Conservation (phyloP, 1,139 yeast species). For the Suhomyces ambrosiae region DNA sequence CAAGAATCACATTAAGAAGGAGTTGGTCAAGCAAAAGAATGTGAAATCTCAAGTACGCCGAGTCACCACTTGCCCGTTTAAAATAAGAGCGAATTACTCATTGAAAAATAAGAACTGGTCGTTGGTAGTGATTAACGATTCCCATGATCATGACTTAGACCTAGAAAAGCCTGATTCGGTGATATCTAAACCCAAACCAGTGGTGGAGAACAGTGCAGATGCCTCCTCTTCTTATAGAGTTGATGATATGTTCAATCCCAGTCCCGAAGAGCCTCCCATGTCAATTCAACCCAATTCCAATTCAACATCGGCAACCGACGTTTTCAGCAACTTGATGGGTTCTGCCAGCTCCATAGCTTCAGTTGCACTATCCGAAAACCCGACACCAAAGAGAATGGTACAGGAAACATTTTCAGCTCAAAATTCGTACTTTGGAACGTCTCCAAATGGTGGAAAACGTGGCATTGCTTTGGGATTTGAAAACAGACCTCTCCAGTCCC, state of each 20-base stretch:
- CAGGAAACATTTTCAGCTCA: not conserved
- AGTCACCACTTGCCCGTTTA: slow-evolving; percentile 59
- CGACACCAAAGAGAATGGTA: slow-evolving; percentile 2
- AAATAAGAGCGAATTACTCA: slow-evolving; percentile 68
- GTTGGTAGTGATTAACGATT: slow-evolving; percentile 58
- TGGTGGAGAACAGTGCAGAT: slow-evolving; percentile 1
- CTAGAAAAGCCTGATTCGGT: not conserved
- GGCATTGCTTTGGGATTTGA: not conserved
- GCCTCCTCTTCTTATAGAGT: slow-evolving; percentile 6
- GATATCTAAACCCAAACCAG: not conserved
- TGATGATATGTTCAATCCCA: slow-evolving; percentile 11
- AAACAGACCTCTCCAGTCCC: not conserved
- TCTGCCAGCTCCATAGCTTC: slow-evolving; percentile 14
- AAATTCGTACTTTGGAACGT: slow-evolving; percentile 2
- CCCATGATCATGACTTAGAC: slow-evolving; percentile 42
- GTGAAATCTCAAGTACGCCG: slow-evolving; percentile 20
- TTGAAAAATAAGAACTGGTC: slow-evolving; percentile 59
- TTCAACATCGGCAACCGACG: slow-evolving; percentile 15
- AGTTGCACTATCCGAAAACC: slow-evolving; percentile 7
- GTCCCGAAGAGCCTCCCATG: slow-evolving; percentile 7
- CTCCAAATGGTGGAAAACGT: slow-evolving; percentile 2
- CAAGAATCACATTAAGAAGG: slow-evolving; percentile 31
- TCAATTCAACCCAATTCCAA: slow-evolving; percentile 1
- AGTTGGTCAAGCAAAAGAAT: slow-evolving; percentile 13
- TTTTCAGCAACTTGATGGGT: slow-evolving; percentile 17